Base-by-base conservation (phyloP, 2,329 filamentous ascomycete genomes). In the Pyricularia grisea region DNA sequence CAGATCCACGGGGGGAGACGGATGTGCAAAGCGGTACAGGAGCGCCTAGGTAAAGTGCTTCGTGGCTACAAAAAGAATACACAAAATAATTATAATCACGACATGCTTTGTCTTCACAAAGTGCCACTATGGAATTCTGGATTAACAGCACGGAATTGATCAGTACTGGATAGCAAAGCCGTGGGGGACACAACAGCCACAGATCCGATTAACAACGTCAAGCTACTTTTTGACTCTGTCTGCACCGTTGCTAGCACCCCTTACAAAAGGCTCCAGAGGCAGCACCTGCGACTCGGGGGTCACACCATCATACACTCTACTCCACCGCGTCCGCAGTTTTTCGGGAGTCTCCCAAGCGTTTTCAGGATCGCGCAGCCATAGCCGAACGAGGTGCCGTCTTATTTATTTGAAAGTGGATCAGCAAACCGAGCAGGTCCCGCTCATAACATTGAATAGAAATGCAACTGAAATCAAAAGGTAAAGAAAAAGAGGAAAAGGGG, bases 261-360 rank as follows among this genome's bases (percentile, higher is more conserved):
- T 77, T 71, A 84, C 79, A 27, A 76, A 77, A n/a, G 85, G 84
- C 73, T 89, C 84, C 2, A 88, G 76, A 0, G 87, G 86, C 68
- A 89, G 85, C 0, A 87, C 82, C 50, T 84, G 79, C 12, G 79
- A 82, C 71, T 87, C 84, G 0, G 81, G 77, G 2, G 77, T 81
- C 3, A 88, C 81, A 3, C 79, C 83, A 1, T 81, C 78, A 71
- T 87, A 90, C 0, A 89, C 76, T 4, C 81, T 78, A 25, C 82
- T 79, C 84, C 86, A 90, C 10, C 82, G 78, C 4, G 75, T 76
- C 77, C 71, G 80, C 76, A 85, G 74, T 1, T 74, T 75, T 4
- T 76, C 74, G 0, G 83, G 83, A 0, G 81, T 83, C 71, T 81
- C 74, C 84, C 84, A 86, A 0, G 82, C 81, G 25, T 81, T 74